A percentile compares a stretch with the other conserved stretches of the same genome.
Evolutionary conservation across 768 basidiomycete species (phyloP).

Genomic region (Agaricus subrufescens): DNA sequence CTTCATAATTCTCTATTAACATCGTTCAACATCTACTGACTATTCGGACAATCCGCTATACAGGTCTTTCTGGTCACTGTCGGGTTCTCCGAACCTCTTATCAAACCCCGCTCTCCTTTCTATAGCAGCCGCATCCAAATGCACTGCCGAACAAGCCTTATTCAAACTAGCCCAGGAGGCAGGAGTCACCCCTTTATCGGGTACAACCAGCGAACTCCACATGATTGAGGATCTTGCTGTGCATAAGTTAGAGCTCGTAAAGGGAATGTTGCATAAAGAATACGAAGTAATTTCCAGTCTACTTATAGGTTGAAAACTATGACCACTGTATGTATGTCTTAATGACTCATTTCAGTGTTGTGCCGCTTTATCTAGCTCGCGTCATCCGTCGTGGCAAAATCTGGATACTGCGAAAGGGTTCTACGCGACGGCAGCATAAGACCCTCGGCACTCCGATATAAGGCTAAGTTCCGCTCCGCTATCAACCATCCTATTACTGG

Average conservation of each 20-base stretch:
- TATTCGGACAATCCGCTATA: not conserved
- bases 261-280: slow-evolving; percentile 6
- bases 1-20: not conserved
- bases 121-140: slow-evolving; percentile 40
- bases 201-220: slow-evolving; percentile 63
- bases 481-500: no score
- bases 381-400: no score
- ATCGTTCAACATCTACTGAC: not conserved
- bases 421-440: no score
- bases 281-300: not conserved
- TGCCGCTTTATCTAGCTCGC: no score
- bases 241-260: slow-evolving; percentile 2
- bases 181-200: slow-evolving; percentile 69
- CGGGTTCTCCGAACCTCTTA: slow-evolving; percentile 67
- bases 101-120: slow-evolving; percentile 38
- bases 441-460: no score
- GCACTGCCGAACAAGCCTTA: slow-evolving; percentile 62
- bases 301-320: not conserved
- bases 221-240: slow-evolving; percentile 34
- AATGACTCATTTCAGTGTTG: no score
- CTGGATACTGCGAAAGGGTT: no score
- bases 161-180: slow-evolving; percentile 65
- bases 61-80: slow-evolving; percentile 86
- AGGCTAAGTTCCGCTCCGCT: no score
- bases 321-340: no score